These are phyloP conservation scores for Sporobolomyces phaffii DNA, from an alignment of 768 basidiomycete genomes.

Conservation along the genomic window DNA sequence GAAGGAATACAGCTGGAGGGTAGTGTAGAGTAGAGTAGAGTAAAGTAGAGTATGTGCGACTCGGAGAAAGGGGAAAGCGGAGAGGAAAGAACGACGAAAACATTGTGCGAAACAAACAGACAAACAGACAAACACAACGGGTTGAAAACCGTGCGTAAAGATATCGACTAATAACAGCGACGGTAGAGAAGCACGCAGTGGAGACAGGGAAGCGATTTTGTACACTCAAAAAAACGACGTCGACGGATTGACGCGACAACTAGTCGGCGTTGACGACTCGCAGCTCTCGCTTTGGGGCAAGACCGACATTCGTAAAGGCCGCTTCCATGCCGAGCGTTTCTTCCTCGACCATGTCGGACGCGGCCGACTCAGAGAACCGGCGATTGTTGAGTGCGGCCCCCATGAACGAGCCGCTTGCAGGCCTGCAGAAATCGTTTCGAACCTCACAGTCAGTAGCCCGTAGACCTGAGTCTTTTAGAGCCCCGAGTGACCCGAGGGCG, in stretches of 20 bases:
- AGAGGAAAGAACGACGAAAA: not conserved
- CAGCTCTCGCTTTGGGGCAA: conserved; percentile 8
- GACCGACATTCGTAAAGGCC: not conserved
- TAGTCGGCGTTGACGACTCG: conserved; percentile 30
- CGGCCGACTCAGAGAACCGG: conserved; percentile 2
- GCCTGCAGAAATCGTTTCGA: too few relatives aligned
- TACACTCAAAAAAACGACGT: too few relatives aligned
- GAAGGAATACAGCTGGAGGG: not conserved
- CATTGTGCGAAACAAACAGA: too few relatives aligned
- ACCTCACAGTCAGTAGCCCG: too few relatives aligned
- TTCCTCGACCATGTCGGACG: conserved; percentile 20
- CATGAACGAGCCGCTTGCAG: conserved; percentile 7
- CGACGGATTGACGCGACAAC: too few relatives aligned
- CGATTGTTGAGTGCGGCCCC: not conserved
- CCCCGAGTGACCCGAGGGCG: too few relatives aligned
- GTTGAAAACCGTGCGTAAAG: conserved; percentile 7
- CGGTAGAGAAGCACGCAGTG: too few relatives aligned
- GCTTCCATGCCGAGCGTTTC: conserved; percentile 4
- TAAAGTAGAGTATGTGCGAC: too few relatives aligned
- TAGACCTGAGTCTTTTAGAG: too few relatives aligned
- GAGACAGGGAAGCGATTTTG: not conserved
- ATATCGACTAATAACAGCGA: conserved; percentile 4
- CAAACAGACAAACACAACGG: not conserved
- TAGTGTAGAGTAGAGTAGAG: too few relatives aligned
- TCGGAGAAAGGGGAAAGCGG: not conserved